A percentile compares a stretch with the other conserved stretches of the same genome.
These are phyloP conservation scores for Wickerhamomyces tratensis DNA, from an alignment of 805 yeast genomes.

Conservation along the genomic window DNA sequence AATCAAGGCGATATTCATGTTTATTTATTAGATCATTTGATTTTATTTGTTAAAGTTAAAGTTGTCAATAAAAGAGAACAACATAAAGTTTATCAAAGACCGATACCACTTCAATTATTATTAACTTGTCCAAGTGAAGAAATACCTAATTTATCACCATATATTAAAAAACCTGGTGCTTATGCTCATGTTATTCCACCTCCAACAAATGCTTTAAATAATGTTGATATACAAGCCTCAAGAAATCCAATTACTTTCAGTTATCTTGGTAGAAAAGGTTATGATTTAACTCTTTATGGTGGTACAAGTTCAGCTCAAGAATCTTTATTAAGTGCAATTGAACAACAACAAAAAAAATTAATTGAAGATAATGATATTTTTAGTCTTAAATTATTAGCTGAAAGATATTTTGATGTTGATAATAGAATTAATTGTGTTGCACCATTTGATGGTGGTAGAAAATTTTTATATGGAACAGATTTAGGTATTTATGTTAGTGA, in stretches of 20 bases:
- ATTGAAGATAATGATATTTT: constrained; percentile 70
- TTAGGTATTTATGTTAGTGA: constrained; percentile 83
- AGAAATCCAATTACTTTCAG: constrained; percentile 37
- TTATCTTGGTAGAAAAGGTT: constrained; percentile 39
- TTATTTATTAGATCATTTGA: constrained; percentile 80
- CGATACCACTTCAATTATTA: constrained; percentile 71
- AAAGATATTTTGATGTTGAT: constrained; percentile 61
- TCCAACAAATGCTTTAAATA: constrained; percentile 3
- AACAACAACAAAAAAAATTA: constrained; percentile 67
- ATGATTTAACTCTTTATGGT: constrained; percentile 32
- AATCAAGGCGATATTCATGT: constrained; percentile 74
- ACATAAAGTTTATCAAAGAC: constrained; percentile 82
- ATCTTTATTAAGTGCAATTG: constrained; percentile 71
- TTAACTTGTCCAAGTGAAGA: constrained; percentile 74
- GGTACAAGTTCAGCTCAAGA: constrained; percentile 51
- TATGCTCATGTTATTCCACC: constrained; percentile 16
- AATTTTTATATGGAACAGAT: constrained; percentile 84
- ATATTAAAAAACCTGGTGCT: constrained; percentile 25
- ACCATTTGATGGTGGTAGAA: constrained; percentile 91
- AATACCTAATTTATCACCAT: constrained; percentile 46
- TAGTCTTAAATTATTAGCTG: constrained; percentile 64
- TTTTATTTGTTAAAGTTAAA: constrained; percentile 78
- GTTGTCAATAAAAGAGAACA: constrained; percentile 85
- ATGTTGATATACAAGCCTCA: constrained; percentile 5
- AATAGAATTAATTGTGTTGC: constrained; percentile 85